Conservation (phyloP, 192 early-diverging fungal genomes). For the Coemansia sp. region DNA sequence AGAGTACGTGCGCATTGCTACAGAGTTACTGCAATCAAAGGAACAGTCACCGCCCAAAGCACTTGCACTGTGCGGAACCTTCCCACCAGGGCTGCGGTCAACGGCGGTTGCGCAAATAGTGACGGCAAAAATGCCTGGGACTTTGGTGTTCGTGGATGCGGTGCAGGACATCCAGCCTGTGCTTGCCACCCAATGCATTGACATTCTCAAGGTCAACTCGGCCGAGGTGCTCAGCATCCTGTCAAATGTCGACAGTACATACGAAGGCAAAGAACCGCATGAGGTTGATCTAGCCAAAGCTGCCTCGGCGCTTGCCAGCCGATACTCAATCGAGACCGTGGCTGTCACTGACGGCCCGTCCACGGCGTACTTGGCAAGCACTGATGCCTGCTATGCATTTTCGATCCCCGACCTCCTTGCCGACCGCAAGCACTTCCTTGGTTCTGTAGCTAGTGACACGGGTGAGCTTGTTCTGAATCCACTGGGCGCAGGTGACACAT, state of each 20-base stretch:
- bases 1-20: constrained; percentile 16
- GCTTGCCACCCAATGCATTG: constrained; percentile 19
- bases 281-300: constrained; percentile 6
- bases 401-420: constrained; percentile 25
- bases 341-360: constrained; percentile 39
- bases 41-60: constrained; percentile 10
- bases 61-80: constrained; percentile 36
- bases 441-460: not conserved
- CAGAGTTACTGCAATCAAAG: constrained; percentile 2
- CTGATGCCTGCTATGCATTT: constrained; percentile 5
- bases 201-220: constrained; percentile 39
- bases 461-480: constrained; percentile 30
- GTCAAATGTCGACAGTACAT: not conserved
- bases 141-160: constrained; percentile 37
- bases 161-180: constrained; percentile 28
- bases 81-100: constrained; percentile 8
- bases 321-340: constrained; percentile 11
- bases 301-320: constrained; percentile 5
- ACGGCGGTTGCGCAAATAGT: constrained; percentile 16
- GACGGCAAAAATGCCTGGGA: constrained; percentile 1
- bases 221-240: constrained; percentile 15
- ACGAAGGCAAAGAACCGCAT: not conserved
- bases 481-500: constrained; percentile 18
- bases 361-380: constrained; percentile 21
- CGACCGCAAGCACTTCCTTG: constrained; percentile 17